These are phyloP conservation scores for Dothiorella sarmentorum DNA, from an alignment of 2,329 filamentous ascomycete genomes.

Conservation along the genomic window DNA sequence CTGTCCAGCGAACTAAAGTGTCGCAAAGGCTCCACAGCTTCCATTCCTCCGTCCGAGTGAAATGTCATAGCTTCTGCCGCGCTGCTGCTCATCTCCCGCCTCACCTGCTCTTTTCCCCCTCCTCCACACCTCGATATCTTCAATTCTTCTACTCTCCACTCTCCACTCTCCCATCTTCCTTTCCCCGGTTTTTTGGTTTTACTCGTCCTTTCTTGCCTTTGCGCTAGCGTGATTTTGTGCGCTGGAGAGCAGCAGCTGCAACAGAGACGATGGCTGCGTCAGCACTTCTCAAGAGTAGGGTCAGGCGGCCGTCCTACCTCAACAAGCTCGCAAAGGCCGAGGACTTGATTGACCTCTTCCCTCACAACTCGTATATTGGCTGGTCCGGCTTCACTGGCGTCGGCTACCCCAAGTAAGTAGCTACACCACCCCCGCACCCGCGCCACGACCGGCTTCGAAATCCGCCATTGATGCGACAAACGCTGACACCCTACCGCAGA, in stretches of 20 bases:
- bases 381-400: constrained; percentile 92
- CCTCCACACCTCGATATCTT: not conserved
- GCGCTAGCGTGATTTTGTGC: not conserved
- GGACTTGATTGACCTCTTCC: constrained; percentile 77
- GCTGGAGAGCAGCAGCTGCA: not conserved
- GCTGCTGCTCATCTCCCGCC: constrained; percentile 3
- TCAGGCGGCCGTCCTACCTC: constrained; percentile 72
- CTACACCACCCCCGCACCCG: not conserved
- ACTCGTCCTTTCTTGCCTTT: not conserved
- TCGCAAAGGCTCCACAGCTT: constrained; percentile 7
- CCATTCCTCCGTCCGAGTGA: constrained; percentile 15
- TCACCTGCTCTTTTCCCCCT: not conserved
- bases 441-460: constrained; percentile 19
- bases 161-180: constrained; percentile 1
- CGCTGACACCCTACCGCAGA: constrained; percentile 43
- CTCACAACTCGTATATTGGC: constrained; percentile 80
- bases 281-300: constrained; percentile 70
- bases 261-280: constrained; percentile 54
- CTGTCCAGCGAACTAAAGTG: not conserved
- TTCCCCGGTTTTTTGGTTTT: not conserved
- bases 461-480: constrained; percentile 9
- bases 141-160: not conserved
- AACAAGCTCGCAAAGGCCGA: constrained; percentile 76
- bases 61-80: constrained; percentile 10
- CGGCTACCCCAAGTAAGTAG: constrained; percentile 74